phyloP scores from a whole-genome alignment of 352 stramenopile genomes.

The Phytophthora idaei region DNA sequence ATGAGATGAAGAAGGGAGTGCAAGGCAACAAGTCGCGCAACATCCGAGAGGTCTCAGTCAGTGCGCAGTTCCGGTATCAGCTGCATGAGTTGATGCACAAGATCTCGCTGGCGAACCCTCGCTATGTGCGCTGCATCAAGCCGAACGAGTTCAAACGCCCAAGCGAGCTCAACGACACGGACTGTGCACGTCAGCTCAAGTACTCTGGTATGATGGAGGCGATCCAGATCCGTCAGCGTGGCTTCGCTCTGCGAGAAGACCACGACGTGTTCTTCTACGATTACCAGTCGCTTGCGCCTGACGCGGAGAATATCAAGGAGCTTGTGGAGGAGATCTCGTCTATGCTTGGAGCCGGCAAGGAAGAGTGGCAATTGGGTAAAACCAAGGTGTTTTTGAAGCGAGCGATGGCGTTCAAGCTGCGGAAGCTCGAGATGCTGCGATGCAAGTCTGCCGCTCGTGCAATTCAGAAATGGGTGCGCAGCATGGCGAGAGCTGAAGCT shows the following conservation, averaged over 20 bases:
- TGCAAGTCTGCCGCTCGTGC: conserved; percentile 82
- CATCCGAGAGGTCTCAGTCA: conserved; percentile 86
- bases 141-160: conserved; percentile 88
- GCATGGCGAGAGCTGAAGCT: conserved; percentile 62
- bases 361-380: conserved; percentile 89
- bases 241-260: conserved; percentile 87
- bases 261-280: conserved; percentile 93
- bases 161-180: conserved; percentile 76
- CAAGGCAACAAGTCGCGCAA: conserved; percentile 80
- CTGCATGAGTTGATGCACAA: conserved; percentile 91
- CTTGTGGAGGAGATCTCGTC: conserved; percentile 85
- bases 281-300: conserved; percentile 84
- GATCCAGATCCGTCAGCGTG: conserved; percentile 89
- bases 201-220: conserved; percentile 94
- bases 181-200: conserved; percentile 89
- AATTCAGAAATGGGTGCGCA: conserved; percentile 86
- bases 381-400: conserved; percentile 90
- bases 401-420: conserved; percentile 78
- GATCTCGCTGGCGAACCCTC: conserved; percentile 86
- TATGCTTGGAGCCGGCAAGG: conserved; percentile 86
- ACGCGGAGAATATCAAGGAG: conserved; percentile 85
- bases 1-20: conserved; percentile 49
- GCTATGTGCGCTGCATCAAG: conserved; percentile 91
- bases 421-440: conserved; percentile 80
- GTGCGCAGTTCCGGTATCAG: conserved; percentile 89